These are phyloP conservation scores for Ceratobasidium sp. DNA, from an alignment of 1,284 basidiomycete genomes.

Conservation along the genomic window DNA sequence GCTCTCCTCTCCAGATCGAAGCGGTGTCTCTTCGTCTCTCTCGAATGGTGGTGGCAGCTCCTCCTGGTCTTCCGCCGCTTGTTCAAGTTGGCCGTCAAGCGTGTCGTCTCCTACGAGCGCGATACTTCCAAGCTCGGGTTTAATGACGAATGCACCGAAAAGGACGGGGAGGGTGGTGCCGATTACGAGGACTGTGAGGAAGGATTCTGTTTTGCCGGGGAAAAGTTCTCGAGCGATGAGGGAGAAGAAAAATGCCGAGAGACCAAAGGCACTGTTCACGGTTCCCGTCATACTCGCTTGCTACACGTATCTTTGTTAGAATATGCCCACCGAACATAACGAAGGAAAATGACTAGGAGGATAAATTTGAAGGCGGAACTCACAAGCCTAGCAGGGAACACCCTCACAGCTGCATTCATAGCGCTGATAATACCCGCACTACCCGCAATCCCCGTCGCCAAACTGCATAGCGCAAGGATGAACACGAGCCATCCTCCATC, in stretches of 20 bases:
- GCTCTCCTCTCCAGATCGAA: conserved; percentile 29
- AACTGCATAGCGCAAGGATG: conserved; percentile 55
- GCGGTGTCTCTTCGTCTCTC: conserved; percentile 23
- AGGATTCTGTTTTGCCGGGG: conserved; percentile 77
- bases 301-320: conserved; percentile 55
- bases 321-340: too few relatives aligned
- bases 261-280: conserved; percentile 85
- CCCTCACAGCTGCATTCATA: conserved; percentile 59
- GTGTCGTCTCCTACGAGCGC: conserved; percentile 13
- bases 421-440: conserved; percentile 54
- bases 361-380: neutral
- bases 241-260: conserved; percentile 86
- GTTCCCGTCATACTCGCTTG: conserved; percentile 79
- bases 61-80: conserved; percentile 1
- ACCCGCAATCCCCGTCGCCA: conserved; percentile 56
- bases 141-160: conserved; percentile 73
- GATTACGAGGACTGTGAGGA: conserved; percentile 76
- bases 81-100: neutral
- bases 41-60: conserved; percentile 4
- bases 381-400: conserved; percentile 56
- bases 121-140: conserved; percentile 55
- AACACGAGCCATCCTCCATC: conserved; percentile 52
- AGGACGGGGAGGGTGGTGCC: conserved; percentile 80
- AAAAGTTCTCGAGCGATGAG: conserved; percentile 74
- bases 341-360: neutral